Conservation (phyloP, 2,329 filamentous ascomycete genomes). For the Microcyclospora tardicrescens region DNA sequence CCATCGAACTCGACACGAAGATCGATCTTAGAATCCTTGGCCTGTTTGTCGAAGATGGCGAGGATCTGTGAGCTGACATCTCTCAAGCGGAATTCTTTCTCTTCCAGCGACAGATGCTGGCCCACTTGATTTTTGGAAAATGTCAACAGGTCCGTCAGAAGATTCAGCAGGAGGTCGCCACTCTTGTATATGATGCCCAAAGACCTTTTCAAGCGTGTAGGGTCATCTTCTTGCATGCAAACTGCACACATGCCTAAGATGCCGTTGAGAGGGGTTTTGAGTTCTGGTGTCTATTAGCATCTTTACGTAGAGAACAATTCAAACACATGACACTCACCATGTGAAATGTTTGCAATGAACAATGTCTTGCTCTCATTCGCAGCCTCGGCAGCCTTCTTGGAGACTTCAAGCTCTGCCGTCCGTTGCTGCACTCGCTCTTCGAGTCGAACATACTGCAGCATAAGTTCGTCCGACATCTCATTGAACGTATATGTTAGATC, state of each 20-base stretch:
- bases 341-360: constrained; percentile 85
- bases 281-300: constrained; percentile 41
- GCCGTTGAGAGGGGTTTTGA: constrained; percentile 90
- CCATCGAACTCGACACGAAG: constrained; percentile 61
- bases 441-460: constrained; percentile 71
- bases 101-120: constrained; percentile 66
- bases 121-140: constrained; percentile 95
- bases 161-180: constrained; percentile 68
- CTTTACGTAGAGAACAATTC: neutral
- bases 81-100: constrained; percentile 72
- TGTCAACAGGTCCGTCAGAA: constrained; percentile 77
- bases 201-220: constrained; percentile 64
- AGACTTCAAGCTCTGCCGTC: constrained; percentile 73
- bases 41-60: constrained; percentile 83
- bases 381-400: constrained; percentile 84
- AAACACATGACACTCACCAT: neutral
- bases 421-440: constrained; percentile 75
- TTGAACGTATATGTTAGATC: constrained; percentile 80
- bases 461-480: constrained; percentile 81
- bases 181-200: constrained; percentile 83
- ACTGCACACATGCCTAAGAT: constrained; percentile 90
- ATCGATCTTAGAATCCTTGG: constrained; percentile 62
- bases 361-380: constrained; percentile 95
- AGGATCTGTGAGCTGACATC: constrained; percentile 72
- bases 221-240: constrained; percentile 81